A percentile compares a stretch with the other conserved stretches of the same genome.
These are phyloP conservation scores for Ceriops decandra DNA, from an alignment of 345 rosid species.

Conservation along the genomic window DNA sequence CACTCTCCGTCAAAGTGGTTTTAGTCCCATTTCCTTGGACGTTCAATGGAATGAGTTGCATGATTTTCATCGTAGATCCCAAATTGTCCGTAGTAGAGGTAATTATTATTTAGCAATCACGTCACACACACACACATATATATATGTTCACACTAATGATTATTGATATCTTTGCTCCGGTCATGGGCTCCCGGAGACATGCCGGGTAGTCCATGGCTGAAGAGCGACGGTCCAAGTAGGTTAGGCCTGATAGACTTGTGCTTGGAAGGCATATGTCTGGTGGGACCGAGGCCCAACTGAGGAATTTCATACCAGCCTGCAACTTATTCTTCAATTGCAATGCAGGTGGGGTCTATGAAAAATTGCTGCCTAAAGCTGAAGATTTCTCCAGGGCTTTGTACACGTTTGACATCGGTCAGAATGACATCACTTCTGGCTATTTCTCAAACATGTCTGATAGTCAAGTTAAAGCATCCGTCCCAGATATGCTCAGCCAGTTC, in stretches of 20 bases:
- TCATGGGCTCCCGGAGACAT: too few relatives aligned
- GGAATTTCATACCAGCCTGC: too few relatives aligned
- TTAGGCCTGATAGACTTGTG: too few relatives aligned
- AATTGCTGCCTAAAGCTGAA: slow-evolving; percentile 42
- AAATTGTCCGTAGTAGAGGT: slow-evolving; percentile 48
- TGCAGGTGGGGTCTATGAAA: slow-evolving; percentile 39
- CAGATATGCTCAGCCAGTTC: slow-evolving; percentile 48
- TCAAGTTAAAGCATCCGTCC: slow-evolving; percentile 42
- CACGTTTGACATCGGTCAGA: slow-evolving; percentile 75
- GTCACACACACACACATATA: not conserved
- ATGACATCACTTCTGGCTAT: slow-evolving; percentile 61
- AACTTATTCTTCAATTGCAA: too few relatives aligned
- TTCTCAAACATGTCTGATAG: slow-evolving; percentile 43
- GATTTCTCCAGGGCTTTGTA: slow-evolving; percentile 47
- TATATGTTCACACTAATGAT: not conserved
- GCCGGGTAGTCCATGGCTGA: too few relatives aligned
- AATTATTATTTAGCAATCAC: not conserved
- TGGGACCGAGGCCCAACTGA: too few relatives aligned
- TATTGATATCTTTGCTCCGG: too few relatives aligned
- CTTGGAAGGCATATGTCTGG: too few relatives aligned
- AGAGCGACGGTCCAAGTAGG: too few relatives aligned
- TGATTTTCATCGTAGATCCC: slow-evolving; percentile 59
- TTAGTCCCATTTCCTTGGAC: slow-evolving; percentile 78
- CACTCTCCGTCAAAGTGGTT: slow-evolving; percentile 64
- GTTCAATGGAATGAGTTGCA: slow-evolving; percentile 56